phyloP scores from a whole-genome alignment of 306 rosid genomes.

The Begonia peltatifolia region DNA sequence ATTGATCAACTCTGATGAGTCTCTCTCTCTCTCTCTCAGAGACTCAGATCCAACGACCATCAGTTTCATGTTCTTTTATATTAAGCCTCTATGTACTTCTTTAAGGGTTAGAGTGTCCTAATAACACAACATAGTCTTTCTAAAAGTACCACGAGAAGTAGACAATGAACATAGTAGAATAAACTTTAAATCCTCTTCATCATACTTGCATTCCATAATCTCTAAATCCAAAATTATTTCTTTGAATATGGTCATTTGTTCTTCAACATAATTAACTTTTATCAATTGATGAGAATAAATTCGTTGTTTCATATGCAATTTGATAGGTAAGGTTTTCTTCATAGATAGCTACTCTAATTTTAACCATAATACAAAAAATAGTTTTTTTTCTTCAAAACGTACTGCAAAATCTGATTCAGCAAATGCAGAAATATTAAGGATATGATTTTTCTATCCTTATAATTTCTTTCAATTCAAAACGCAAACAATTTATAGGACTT shows the following conservation, averaged over 20 bases:
- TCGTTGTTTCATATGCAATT: neutral
- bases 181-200: neutral
- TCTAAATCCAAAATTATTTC: neutral
- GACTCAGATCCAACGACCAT: neutral
- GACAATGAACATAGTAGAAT: neutral
- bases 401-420: neutral
- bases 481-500: no score
- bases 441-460: neutral
- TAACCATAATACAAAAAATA: neutral
- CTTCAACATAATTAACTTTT: neutral
- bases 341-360: neutral
- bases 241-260: neutral
- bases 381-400: neutral
- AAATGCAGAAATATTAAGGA: constrained; percentile 1
- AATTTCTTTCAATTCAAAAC: neutral
- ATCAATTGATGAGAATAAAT: neutral
- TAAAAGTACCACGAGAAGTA: neutral
- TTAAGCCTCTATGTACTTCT: neutral
- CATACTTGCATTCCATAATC: neutral
- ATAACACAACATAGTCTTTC: neutral
- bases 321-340: neutral
- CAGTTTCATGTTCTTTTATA: constrained; percentile 2
- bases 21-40: neutral
- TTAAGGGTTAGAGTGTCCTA: neutral
- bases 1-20: neutral